Evolutionary conservation across 495 filamentous ascomycete genomes (phyloP).

Genomic region (Hypoxylon fuscum): DNA sequence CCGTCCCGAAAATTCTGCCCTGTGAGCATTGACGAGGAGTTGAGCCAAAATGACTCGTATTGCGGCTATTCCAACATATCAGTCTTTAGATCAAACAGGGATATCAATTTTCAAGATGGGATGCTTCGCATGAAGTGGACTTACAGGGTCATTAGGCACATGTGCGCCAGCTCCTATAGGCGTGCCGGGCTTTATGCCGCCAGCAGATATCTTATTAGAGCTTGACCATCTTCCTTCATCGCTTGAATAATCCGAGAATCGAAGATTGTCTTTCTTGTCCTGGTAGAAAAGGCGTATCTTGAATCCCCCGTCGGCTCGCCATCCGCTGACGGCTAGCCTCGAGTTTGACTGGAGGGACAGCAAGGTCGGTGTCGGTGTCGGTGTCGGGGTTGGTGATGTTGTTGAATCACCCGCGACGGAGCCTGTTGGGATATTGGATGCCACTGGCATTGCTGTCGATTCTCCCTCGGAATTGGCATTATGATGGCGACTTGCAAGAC

Average conservation of each 20-base stretch:
- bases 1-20: slow-evolving; percentile 11
- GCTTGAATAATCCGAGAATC: slow-evolving; percentile 15
- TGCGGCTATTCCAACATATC: slow-evolving; percentile 1
- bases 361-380: slow-evolving; percentile 2
- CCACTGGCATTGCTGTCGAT: not conserved
- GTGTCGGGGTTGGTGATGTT: not conserved
- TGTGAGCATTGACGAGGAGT: slow-evolving; percentile 4
- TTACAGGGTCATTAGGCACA: not conserved
- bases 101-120: not conserved
- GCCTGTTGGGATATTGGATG: no score
- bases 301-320: not conserved
- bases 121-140: not conserved
- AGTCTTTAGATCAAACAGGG: not conserved
- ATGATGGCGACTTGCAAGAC: not conserved
- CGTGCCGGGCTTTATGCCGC: not conserved
- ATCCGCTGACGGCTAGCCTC: slow-evolving; percentile 6
- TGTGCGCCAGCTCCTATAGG: not conserved
- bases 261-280: slow-evolving; percentile 3
- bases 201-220: not conserved
- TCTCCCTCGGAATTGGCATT: not conserved
- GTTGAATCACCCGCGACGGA: no score
- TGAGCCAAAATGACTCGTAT: slow-evolving; percentile 4
- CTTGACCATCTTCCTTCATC: slow-evolving; percentile 14
- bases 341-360: slow-evolving; percentile 9
- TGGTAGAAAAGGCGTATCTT: slow-evolving; percentile 10